Base-by-base conservation (phyloP, 345 rosid genomes). In the Populus euphratica region DNA sequence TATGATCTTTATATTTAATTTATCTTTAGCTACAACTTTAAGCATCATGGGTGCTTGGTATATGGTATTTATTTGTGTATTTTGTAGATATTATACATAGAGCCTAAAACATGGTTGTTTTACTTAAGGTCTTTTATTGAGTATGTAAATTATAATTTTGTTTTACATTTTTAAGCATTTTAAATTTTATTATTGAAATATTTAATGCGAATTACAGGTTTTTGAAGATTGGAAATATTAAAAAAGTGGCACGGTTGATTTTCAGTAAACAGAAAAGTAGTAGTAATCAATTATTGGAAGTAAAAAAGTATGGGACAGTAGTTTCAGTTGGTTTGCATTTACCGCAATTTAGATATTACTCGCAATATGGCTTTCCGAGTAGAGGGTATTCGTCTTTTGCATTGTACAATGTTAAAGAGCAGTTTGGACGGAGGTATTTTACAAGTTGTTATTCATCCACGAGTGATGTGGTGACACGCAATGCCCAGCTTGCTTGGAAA, bases 401-500 rank as follows among this genome's bases (percentile, higher is more conserved):
- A 67, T 23, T 77, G 27, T 65, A 62, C 68, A 83, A 75, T 68
- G 64, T 70, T 14, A 84, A 90, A 82, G 88, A 79, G 77, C 78
- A 79, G 49, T 29, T 78, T 36, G 43, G 75, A 8, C 64, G 73
- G 74, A 50, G 71, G 54, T 63, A 61, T 63, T 78, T 80, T 69
- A 50, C 85, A 73, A 81, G 89, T 79, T 86, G 81, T 69, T 89
- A 87, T 72, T 78, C 81, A 50, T 77, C 90, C n/a, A 82, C 79
- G 10, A 85, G 85, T 75, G 84, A 73, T 78, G 76, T 75, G 12
- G 84, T 83, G 73, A 73, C 86, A 36, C 87, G 85, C 74, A 89
- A 79, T 76, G 89, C 90, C 5, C 87, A 85, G 84, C 80, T 81
- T 77, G 86, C 91, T 80, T 96, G 92, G 96, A 86, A 79, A 82